These are phyloP conservation scores for Zygosaccharomyces pseudorouxii DNA, from an alignment of 805 yeast species.

Conservation along the genomic window DNA sequence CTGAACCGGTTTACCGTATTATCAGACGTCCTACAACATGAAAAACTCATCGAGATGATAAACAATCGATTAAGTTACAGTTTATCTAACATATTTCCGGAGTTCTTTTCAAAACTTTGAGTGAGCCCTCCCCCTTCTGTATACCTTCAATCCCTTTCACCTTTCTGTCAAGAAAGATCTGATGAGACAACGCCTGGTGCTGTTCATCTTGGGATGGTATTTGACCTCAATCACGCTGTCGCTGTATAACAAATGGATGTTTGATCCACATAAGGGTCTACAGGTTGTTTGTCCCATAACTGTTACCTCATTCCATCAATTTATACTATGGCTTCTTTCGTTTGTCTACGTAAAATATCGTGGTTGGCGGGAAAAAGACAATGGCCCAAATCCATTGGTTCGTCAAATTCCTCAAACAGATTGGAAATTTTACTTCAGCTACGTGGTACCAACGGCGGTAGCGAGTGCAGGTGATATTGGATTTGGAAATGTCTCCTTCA, in stretches of 20 bases:
- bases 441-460: conserved; percentile 75
- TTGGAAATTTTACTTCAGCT: conserved; percentile 42
- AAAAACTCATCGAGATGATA: neutral
- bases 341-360: conserved; percentile 37
- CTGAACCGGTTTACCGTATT: neutral
- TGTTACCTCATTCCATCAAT: conserved; percentile 81
- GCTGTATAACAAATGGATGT: conserved; percentile 96
- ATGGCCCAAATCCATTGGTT: neutral
- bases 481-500: conserved; percentile 77
- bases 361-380: neutral
- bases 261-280: conserved; percentile 60
- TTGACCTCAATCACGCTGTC: conserved; percentile 63
- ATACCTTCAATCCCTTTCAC: neutral
- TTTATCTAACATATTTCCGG: neutral
- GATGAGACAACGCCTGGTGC: conserved; percentile 11
- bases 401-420: conserved; percentile 13
- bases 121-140: neutral
- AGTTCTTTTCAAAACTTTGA: neutral
- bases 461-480: conserved; percentile 95
- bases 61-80: neutral
- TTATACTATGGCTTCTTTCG: conserved; percentile 53
- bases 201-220: conserved; percentile 56
- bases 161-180: neutral
- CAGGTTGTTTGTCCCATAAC: conserved; percentile 80
- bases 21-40: neutral